Conservation (phyloP, 2,329 filamentous ascomycete species). For the Lecanosticta acicola region DNA sequence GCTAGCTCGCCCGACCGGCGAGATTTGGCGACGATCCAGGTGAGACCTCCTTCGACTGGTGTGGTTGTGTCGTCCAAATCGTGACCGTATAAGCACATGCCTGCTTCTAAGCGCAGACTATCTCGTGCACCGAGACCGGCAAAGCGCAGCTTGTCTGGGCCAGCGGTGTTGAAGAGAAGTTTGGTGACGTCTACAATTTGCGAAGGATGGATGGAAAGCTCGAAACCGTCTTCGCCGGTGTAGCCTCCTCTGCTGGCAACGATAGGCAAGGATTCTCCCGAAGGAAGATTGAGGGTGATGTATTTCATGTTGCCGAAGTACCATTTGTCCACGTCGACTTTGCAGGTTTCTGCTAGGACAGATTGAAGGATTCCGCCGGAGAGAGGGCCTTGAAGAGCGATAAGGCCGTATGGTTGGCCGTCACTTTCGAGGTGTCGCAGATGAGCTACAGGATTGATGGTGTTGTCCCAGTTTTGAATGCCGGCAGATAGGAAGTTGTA, state of each 20-base stretch:
- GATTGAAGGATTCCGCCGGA: slow-evolving; percentile 63
- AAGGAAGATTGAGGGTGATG: slow-evolving; percentile 58
- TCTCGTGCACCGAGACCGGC: slow-evolving; percentile 88
- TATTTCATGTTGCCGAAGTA: slow-evolving; percentile 75
- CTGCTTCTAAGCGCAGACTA: slow-evolving; percentile 86
- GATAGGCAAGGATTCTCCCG: slow-evolving; percentile 50
- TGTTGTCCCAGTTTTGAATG: slow-evolving; percentile 56
- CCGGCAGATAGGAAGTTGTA: slow-evolving; percentile 67
- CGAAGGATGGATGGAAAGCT: slow-evolving; percentile 74
- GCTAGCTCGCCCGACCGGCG: slow-evolving; percentile 55
- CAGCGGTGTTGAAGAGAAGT: slow-evolving; percentile 57
- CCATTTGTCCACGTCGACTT: slow-evolving; percentile 54
- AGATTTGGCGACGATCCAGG: slow-evolving; percentile 80
- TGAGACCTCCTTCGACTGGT: slow-evolving; percentile 59
- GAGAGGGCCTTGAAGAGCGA: slow-evolving; percentile 85
- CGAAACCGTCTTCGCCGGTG: slow-evolving; percentile 97
- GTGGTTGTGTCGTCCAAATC: slow-evolving; percentile 78
- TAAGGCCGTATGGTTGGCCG: slow-evolving; percentile 62
- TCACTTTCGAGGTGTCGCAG: slow-evolving; percentile 34
- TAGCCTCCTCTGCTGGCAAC: slow-evolving; percentile 87
- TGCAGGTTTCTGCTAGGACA: slow-evolving; percentile 51
- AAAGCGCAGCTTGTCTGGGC: slow-evolving; percentile 62
- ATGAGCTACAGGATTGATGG: slow-evolving; percentile 37
- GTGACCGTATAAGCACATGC: slow-evolving; percentile 99
- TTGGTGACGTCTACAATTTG: slow-evolving; percentile 63